Conservation (phyloP, 169 alveolate genomes). For the Pseudocohnilembus persalinus region DNA sequence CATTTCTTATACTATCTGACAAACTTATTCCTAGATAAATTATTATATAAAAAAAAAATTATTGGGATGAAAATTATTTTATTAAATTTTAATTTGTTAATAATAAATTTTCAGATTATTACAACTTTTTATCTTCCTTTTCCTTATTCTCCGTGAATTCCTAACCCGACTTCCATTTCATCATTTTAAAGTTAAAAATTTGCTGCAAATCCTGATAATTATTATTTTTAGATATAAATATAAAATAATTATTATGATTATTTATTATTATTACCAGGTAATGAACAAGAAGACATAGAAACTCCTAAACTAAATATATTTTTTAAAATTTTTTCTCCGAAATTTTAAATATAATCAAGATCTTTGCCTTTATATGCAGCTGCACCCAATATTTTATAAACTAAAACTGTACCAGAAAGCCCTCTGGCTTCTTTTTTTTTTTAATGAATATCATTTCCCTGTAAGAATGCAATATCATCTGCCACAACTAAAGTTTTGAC, state of each 20-base stretch:
- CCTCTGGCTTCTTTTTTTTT: constrained; percentile 54
- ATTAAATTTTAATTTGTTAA: background rate
- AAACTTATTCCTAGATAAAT: background rate
- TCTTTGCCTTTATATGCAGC: constrained; percentile 39
- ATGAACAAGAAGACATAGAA: constrained; percentile 46
- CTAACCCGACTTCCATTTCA: constrained; percentile 58
- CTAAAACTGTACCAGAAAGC: constrained; percentile 57
- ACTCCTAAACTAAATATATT: constrained; percentile 49
- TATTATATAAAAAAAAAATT: too few species aligned
- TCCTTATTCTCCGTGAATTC: constrained; percentile 68
- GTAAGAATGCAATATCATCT: constrained; percentile 58
- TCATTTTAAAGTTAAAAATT: constrained; percentile 34
- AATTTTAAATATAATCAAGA: constrained; percentile 39
- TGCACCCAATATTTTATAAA: constrained; percentile 67
- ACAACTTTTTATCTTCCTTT: constrained; percentile 40
- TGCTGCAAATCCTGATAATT: background rate
- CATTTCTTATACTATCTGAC: background rate
- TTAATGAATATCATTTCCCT: constrained; percentile 28
- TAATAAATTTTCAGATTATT: background rate
- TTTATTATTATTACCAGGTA: constrained; percentile 27
- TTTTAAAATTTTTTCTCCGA: constrained; percentile 46
- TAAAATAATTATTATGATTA: too few species aligned
- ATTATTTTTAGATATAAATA: background rate
- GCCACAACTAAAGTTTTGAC: constrained; percentile 65
- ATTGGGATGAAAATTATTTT: background rate